Evolutionary conservation across 345 rosid species (phyloP).

Genomic region (Toxicodendron radicans): DNA sequence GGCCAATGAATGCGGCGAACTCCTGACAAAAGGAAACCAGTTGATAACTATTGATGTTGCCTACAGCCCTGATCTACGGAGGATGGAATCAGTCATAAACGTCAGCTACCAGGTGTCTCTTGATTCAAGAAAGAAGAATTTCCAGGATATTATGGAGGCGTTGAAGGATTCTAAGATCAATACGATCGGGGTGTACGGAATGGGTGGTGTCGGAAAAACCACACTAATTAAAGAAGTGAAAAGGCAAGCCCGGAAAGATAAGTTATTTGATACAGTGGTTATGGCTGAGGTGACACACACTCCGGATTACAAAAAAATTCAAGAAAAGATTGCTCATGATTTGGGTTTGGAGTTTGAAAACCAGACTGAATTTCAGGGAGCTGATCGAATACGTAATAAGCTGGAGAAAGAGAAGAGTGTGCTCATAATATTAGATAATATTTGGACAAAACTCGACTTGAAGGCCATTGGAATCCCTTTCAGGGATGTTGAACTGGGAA

Average conservation of each 20-base stretch:
- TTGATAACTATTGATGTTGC: neutral
- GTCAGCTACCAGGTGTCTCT: neutral
- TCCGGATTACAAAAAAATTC: too few species aligned
- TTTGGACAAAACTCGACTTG: slow-evolving; percentile 6
- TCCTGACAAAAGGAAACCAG: neutral
- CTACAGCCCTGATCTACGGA: neutral
- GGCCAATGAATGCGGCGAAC: neutral
- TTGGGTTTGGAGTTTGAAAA: neutral
- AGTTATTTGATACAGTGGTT: too few species aligned
- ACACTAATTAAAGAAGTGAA: slow-evolving; percentile 14
- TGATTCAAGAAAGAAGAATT: neutral
- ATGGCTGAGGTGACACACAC: slow-evolving; percentile 5
- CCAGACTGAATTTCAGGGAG: slow-evolving; percentile 14
- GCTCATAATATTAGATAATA: too few species aligned
- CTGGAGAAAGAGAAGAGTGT: too few species aligned
- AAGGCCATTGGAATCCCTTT: slow-evolving; percentile 6
- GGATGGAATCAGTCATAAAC: neutral
- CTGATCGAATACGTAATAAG: neutral
- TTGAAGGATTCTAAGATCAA: slow-evolving; percentile 8
- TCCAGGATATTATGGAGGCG: neutral
- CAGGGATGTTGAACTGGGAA: neutral
- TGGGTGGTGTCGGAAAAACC: too few species aligned
- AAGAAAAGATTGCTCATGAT: slow-evolving; percentile 6
- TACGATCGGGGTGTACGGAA: slow-evolving; percentile 18
- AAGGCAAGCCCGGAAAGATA: neutral